Base-by-base conservation (phyloP, 2,329 filamentous ascomycete genomes). In the Xenosphaeropsis pyriputrescens region DNA sequence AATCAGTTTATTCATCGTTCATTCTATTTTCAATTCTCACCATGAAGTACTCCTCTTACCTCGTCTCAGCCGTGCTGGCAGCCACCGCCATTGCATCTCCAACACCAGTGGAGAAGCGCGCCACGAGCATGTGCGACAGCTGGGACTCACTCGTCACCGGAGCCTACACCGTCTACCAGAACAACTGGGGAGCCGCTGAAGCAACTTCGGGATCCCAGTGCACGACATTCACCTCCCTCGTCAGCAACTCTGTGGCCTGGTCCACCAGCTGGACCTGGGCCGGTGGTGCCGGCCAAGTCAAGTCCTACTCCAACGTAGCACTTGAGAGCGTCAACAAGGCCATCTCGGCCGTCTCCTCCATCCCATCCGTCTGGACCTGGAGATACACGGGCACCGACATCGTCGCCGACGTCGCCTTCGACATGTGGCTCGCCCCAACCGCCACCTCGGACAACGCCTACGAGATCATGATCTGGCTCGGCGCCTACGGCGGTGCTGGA, bases 391-490 rank as follows among this genome's bases (percentile, higher is more conserved):
- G 63, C 41, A 58, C 53, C 36, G 50, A 57, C 39, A 52, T 75
- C 35, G 57, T 71, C 26, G 70, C 70, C 37, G 65, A 79, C 48
- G 73, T 79, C 13, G 62, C 72, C 12, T 79, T 75, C 48, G 72
- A 78, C 50, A 54, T 78, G 36, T 79, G 79, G 57, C 72, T 72
- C 13, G 58, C 60, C 6, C 50, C 54, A 18, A 60, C 65, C 32
- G 59, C 60, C 14, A 61, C 68, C 2, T 55, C 56, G 19, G 62
- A 59, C 32, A 51, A 62, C n/a, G 60, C 71, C 47, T 77, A 72
- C 49, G 75, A 79, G 55, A 60, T 79, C 47, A 80, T 80, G 75
- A 64, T 80, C 45, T 80, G 75, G 75, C 57, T 72, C 18, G 64
- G 57, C 3, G 69, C 68, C 19, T 55, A 75, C 33, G 71, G 68